These are phyloP conservation scores for Mortierella sp. DNA, from an alignment of 371 early-diverging fungal genomes.

Conservation along the genomic window DNA sequence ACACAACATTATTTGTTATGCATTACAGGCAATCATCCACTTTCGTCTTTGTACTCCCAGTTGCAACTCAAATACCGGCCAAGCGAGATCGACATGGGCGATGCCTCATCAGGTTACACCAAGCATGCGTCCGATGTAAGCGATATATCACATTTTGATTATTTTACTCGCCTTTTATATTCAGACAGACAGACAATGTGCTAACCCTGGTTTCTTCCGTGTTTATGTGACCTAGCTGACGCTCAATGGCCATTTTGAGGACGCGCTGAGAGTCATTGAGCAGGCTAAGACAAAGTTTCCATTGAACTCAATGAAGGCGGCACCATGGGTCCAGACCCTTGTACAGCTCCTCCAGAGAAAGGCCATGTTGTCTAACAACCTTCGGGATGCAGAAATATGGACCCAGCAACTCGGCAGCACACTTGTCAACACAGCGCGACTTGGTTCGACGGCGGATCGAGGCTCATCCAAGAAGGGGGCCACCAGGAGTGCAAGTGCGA, in stretches of 20 bases:
- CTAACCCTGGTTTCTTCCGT: not conserved
- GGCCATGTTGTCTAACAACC: conserved; percentile 27
- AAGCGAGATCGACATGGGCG: conserved; percentile 34
- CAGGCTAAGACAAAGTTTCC: conserved; percentile 42
- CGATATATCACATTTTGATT: not conserved
- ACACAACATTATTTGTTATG: not conserved
- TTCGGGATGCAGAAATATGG: conserved; percentile 41
- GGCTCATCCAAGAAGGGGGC: not conserved
- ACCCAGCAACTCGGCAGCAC: conserved; percentile 32
- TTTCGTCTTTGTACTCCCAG: conserved; percentile 48
- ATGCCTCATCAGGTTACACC: conserved; percentile 26
- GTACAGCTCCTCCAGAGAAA: conserved; percentile 42
- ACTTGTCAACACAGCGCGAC: conserved; percentile 21
- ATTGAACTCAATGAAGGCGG: conserved; percentile 26
- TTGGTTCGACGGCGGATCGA: not conserved
- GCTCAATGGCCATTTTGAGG: conserved; percentile 26
- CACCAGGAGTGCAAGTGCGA: not conserved
- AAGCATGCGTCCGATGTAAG: conserved; percentile 50
- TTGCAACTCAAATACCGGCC: conserved; percentile 35
- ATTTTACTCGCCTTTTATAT: no score
- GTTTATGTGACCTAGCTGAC: conserved; percentile 21
- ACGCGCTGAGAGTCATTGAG: conserved; percentile 47
- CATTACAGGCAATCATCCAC: conserved; percentile 26
- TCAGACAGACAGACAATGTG: no score
- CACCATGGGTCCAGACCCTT: conserved; percentile 44